Conservation (phyloP, 768 basidiomycete genomes). For the Pluteus cervinus region DNA sequence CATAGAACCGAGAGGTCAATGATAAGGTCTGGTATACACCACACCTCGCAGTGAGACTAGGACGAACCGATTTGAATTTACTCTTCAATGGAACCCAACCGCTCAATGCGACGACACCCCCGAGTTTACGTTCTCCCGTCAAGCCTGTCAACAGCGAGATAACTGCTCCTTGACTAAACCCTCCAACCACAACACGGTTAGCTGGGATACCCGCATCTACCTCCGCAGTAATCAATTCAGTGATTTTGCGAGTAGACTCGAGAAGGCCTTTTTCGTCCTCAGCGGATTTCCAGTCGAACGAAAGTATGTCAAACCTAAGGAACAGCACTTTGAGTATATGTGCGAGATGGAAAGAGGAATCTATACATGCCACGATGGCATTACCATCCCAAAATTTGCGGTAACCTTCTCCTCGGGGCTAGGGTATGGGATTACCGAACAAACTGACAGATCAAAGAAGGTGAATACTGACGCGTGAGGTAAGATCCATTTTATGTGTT, state of each 20-base stretch:
- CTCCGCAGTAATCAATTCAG: slow-evolving; percentile 33
- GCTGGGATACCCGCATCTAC: slow-evolving; percentile 34
- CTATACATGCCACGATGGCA: slow-evolving; percentile 79
- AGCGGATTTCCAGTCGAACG: too few relatives aligned
- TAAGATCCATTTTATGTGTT: slow-evolving; percentile 85
- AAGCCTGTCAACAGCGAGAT: slow-evolving; percentile 37
- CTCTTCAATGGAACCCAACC: slow-evolving; percentile 38
- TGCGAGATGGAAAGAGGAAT: slow-evolving; percentile 4
- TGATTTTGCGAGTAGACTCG: slow-evolving; percentile 25
- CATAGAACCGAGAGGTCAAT: slow-evolving; percentile 4
- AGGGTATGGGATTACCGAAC: too few relatives aligned
- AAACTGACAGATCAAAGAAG: background rate
- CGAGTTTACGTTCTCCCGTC: slow-evolving; percentile 29
- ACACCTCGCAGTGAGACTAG: slow-evolving; percentile 13
- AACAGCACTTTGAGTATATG: slow-evolving; percentile 4
- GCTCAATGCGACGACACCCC: slow-evolving; percentile 34
- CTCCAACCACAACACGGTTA: slow-evolving; percentile 40
- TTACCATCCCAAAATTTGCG: slow-evolving; percentile 64
- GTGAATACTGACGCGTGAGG: slow-evolving; percentile 63
- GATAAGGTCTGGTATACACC: background rate
- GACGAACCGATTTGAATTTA: slow-evolving; percentile 31
- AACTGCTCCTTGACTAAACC: slow-evolving; percentile 43
- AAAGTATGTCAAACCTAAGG: too few relatives aligned
- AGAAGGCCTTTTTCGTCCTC: slow-evolving; percentile 36
- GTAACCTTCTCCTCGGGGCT: too few relatives aligned